Conservation (phyloP, 164 flowering plant species). For the Malania oleifera region DNA sequence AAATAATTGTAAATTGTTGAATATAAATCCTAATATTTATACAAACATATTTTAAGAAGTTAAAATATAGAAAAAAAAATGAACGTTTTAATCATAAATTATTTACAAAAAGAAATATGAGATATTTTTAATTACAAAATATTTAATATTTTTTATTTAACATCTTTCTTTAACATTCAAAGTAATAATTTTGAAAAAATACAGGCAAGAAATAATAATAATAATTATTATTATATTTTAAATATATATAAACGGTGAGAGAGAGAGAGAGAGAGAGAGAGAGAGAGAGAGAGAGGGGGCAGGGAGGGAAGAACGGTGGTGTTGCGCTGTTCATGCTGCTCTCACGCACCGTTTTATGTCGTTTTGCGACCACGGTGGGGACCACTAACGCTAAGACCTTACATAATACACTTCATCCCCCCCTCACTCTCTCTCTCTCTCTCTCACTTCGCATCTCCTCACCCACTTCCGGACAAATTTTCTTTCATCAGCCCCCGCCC, state of each 20-base stretch:
- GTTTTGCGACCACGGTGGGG: slow-evolving; percentile 21
- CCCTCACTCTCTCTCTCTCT: slow-evolving; percentile 16
- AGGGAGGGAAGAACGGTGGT: not conserved
- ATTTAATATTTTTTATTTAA: no score
- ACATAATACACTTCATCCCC: slow-evolving; percentile 10
- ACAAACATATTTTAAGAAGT: no score
- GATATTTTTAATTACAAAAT: no score
- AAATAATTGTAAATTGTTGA: no score
- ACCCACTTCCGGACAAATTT: slow-evolving; percentile 13
- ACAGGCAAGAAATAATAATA: no score
- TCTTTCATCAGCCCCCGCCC: slow-evolving; percentile 8
- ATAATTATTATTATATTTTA: no score
- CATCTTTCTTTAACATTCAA: no score
- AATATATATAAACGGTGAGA: slow-evolving; percentile 6
- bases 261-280: not conserved
- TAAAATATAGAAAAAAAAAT: no score
- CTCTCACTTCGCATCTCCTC: slow-evolving; percentile 23
- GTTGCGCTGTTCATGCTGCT: slow-evolving; percentile 14
- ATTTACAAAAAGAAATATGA: no score
- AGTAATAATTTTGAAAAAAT: no score
- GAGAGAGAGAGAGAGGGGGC: not conserved
- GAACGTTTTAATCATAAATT: no score
- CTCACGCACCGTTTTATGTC: slow-evolving; percentile 16
- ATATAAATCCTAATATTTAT: no score
- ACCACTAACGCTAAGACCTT: slow-evolving; percentile 16